These are phyloP conservation scores for Ilyonectria robusta DNA, from an alignment of 2,329 filamentous ascomycete genomes.

Conservation along the genomic window DNA sequence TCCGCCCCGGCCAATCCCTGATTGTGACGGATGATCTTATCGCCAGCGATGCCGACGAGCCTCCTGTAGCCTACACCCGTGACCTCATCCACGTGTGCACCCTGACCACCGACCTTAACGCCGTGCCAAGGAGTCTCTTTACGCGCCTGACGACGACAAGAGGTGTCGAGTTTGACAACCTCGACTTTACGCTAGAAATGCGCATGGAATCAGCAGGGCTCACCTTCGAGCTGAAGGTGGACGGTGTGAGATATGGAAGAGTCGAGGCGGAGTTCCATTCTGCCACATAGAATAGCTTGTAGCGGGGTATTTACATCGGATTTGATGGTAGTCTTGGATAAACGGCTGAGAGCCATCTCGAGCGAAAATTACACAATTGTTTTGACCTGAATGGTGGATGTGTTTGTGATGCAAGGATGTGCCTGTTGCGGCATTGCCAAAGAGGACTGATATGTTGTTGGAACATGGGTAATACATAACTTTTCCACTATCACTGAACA, in stretches of 20 bases:
- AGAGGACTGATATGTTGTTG: not conserved
- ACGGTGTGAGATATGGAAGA: slow-evolving; percentile 81
- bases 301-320: not conserved
- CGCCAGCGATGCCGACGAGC: slow-evolving; percentile 78
- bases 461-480: not conserved
- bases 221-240: slow-evolving; percentile 84
- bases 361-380: slow-evolving; percentile 14
- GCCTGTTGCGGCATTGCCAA: not conserved
- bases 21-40: slow-evolving; percentile 86
- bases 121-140: slow-evolving; percentile 81
- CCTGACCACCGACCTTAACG: slow-evolving; percentile 83
- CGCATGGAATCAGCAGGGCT: slow-evolving; percentile 83
- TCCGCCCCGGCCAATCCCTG: slow-evolving; percentile 82
- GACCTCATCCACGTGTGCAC: slow-evolving; percentile 82
- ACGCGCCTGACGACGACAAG: slow-evolving; percentile 83
- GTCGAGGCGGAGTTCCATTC: slow-evolving; percentile 85
- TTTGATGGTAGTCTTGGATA: slow-evolving; percentile 9
- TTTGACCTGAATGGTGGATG: not conserved
- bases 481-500: not conserved
- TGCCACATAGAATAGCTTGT: not conserved
- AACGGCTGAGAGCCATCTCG: slow-evolving; percentile 5
- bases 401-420: not conserved
- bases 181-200: slow-evolving; percentile 89
- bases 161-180: slow-evolving; percentile 85
- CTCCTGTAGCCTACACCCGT: slow-evolving; percentile 71